A percentile compares a stretch with the other conserved stretches of the same genome.
These are phyloP conservation scores for Chamaenerion angustifolium DNA, from an alignment of 345 rosid species.

Conservation along the genomic window DNA sequence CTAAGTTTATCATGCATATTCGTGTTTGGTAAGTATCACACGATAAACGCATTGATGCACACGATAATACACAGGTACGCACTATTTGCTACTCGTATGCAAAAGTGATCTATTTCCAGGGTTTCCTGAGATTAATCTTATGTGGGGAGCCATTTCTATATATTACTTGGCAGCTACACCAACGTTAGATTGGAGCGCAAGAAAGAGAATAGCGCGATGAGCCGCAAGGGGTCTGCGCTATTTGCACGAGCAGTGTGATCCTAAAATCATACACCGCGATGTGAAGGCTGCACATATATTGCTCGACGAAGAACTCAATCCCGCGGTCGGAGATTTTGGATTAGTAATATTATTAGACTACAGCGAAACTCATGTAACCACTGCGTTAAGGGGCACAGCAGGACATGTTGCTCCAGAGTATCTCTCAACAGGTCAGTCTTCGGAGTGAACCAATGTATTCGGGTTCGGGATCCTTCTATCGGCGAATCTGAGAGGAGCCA, in stretches of 20 bases:
- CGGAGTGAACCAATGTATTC: slow-evolving; percentile 86
- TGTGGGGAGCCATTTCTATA: no score
- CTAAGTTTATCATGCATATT: no score
- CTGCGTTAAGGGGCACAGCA: slow-evolving; percentile 85
- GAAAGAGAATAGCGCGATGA: slow-evolving; percentile 75
- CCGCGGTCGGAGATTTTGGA: slow-evolving; percentile 88
- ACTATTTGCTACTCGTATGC: no score
- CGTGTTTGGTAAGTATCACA: no score
- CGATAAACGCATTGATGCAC: no score
- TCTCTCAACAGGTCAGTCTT: slow-evolving; percentile 81
- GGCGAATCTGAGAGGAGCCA: slow-evolving; percentile 64
- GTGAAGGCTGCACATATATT: slow-evolving; percentile 91
- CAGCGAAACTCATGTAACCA: slow-evolving; percentile 75
- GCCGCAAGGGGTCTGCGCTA: slow-evolving; percentile 78
- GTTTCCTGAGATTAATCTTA: no score
- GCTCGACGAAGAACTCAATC: slow-evolving; percentile 72
- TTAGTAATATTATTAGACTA: slow-evolving; percentile 82
- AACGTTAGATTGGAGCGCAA: slow-evolving; percentile 66
- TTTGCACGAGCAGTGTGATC: slow-evolving; percentile 90
- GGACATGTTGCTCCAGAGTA: slow-evolving; percentile 95
- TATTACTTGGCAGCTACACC: slow-evolving; percentile 43
- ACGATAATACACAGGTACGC: no score
- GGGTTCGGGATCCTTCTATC: slow-evolving; percentile 80
- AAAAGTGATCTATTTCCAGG: no score
- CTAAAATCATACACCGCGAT: slow-evolving; percentile 84